Evolutionary conservation across 2,329 filamentous ascomycete species (phyloP).

Genomic region (Penicillium vulpinum): DNA sequence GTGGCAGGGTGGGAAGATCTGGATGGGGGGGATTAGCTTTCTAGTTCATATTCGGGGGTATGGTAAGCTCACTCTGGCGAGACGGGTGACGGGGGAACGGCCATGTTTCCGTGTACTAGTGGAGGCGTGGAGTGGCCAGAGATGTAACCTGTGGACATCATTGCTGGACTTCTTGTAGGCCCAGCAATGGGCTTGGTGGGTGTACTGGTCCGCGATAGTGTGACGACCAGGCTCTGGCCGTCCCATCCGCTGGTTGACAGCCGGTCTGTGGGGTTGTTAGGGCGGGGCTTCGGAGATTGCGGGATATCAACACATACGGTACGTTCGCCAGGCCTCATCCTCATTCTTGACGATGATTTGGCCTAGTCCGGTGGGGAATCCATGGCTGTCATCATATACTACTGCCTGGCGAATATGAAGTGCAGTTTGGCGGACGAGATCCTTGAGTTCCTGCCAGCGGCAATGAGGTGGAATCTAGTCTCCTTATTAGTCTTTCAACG

Average conservation of each 20-base stretch:
- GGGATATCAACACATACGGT: conserved; percentile 31
- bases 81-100: conserved; percentile 37
- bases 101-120: conserved; percentile 27
- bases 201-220: conserved; percentile 41
- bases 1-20: conserved; percentile 25
- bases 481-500: conserved; percentile 15
- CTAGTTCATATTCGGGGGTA: not conserved
- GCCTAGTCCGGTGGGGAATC: conserved; percentile 44
- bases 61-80: conserved; percentile 37
- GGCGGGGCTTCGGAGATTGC: not conserved
- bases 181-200: conserved; percentile 46
- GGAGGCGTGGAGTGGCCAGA: conserved; percentile 38
- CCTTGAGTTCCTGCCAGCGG: conserved; percentile 48
- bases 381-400: conserved; percentile 46
- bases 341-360: conserved; percentile 49
- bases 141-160: conserved; percentile 30
- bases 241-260: conserved; percentile 47
- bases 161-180: conserved; percentile 41
- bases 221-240: conserved; percentile 45
- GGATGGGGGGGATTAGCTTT: not conserved
- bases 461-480: conserved; percentile 44
- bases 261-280: conserved; percentile 36
- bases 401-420: conserved; percentile 47
- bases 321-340: conserved; percentile 47
- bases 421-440: conserved; percentile 47